These are phyloP conservation scores for Apiotrichum montevideense DNA, from an alignment of 1,284 basidiomycete species.

Conservation along the genomic window DNA sequence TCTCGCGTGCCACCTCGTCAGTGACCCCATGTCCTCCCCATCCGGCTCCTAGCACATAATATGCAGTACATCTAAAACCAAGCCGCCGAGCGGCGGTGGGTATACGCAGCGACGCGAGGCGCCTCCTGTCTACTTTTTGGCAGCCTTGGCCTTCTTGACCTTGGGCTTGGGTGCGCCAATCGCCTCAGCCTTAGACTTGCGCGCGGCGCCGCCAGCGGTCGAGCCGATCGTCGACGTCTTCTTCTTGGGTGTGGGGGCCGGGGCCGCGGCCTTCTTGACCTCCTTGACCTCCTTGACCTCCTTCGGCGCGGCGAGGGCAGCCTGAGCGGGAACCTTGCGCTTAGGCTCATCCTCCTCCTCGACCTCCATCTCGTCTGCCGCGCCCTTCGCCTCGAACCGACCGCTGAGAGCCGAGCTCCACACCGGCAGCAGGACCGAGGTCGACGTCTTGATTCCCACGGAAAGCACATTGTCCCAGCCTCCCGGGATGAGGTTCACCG, in stretches of 20 bases:
- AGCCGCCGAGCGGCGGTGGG: neutral
- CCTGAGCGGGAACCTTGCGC: neutral
- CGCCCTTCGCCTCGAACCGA: conserved; percentile 23
- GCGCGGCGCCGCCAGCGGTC: conserved; percentile 11
- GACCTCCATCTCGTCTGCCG: conserved; percentile 14
- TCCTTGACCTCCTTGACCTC: neutral
- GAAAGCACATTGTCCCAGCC: conserved; percentile 90
- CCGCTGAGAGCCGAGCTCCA: conserved; percentile 66
- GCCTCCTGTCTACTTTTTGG: conserved; percentile 6
- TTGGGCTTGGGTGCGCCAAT: conserved; percentile 10
- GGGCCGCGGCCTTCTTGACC: conserved; percentile 1
- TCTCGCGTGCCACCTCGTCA: no score
- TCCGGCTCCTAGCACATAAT: neutral
- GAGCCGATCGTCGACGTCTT: conserved; percentile 33
- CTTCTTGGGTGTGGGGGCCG: conserved; percentile 8
- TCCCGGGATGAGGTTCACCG: conserved; percentile 63
- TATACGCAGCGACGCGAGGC: neutral
- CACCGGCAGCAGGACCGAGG: conserved; percentile 77
- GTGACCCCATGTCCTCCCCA: no score
- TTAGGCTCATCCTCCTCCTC: conserved; percentile 7
- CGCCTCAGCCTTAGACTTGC: conserved; percentile 19
- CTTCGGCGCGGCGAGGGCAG: neutral
- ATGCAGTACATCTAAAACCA: conserved; percentile 4
- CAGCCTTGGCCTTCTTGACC: conserved; percentile 8
- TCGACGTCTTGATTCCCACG: conserved; percentile 84